Evolutionary conservation across 2,329 filamentous ascomycete species (phyloP), one percentile per base, ranked within the genome.

Genomic region (Xylaria polymorpha): DNA sequence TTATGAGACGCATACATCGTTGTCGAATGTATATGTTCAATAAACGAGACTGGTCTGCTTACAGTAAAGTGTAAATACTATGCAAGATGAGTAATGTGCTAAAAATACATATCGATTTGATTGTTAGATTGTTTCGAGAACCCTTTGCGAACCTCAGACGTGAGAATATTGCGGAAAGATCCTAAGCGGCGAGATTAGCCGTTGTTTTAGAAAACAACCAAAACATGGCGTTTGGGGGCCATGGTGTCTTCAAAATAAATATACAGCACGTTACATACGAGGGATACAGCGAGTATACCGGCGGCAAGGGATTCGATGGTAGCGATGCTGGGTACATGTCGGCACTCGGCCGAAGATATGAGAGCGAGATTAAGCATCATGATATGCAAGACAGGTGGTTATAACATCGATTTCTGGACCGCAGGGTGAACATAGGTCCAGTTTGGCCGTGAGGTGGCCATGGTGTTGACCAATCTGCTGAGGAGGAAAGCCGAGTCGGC

Each of bases 301-400:
- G 39, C 9, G 10, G 20, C 29, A 22, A 37, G 18, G 14, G 61
- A 44, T 55, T 56, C 6, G 44, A 57, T 14, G 37, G 37, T n/a
- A 29, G 37, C 25, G 25, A 50, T n/a, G 53, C 20, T 15, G 22
- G 32, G 25, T 7, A 41, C 51, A 67, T 62, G 48, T 63, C 37
- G 65, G 59, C 51, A 4, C 44, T 67, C 59, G 59, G 59, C 25
- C 37, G n/a, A 44, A n/a, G 44, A 44, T 41, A 14, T 53, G 15
- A 43, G 37, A 25, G 44, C 51, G 53, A 63, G 48, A 41, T 53
- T 20, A 46, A 22, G 48, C 10, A 66, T 46, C 20, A 9, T 15
- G 6, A 14, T 55, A 6, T n/a, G 48, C 18, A 35, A 18, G 25
- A 25, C 8, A 44, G 35, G 32, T 41, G 10, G 35, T 1, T 41